Percentiles rank a stretch among this genome's conserved stretches.
Evolutionary conservation across 371 early-diverging fungal species (phyloP).

Genomic region (Mucor plumbeus): DNA sequence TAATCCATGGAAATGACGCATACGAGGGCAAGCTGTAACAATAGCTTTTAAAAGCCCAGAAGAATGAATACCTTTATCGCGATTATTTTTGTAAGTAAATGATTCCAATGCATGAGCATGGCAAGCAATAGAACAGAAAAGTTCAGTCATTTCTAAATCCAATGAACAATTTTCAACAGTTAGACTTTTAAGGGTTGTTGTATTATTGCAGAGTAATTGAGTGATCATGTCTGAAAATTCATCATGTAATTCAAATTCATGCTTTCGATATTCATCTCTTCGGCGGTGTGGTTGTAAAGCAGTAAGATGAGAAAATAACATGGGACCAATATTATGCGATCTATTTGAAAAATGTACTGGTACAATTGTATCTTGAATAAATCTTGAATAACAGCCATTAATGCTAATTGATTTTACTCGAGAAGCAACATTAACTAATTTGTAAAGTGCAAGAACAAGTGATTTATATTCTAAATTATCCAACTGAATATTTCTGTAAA

Average conservation of each 20-base stretch:
- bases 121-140: slow-evolving; percentile 47
- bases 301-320: slow-evolving; percentile 45
- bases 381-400: slow-evolving; percentile 47
- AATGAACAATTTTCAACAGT: slow-evolving; percentile 46
- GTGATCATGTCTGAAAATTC: slow-evolving; percentile 49
- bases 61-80: slow-evolving; percentile 44
- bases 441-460: slow-evolving; percentile 40
- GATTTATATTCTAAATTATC: slow-evolving; percentile 49
- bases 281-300: slow-evolving; percentile 46
- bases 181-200: slow-evolving; percentile 34
- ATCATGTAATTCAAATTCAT: slow-evolving; percentile 51
- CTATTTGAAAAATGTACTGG: slow-evolving; percentile 39
- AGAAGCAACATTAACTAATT: slow-evolving; percentile 38
- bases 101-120: slow-evolving; percentile 42
- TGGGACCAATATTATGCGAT: slow-evolving; percentile 14
- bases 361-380: slow-evolving; percentile 48
- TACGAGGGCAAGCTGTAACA: slow-evolving; percentile 48
- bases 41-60: slow-evolving; percentile 48
- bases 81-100: slow-evolving; percentile 43
- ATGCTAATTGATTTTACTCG: slow-evolving; percentile 44
- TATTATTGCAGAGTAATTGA: slow-evolving; percentile 38
- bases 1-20: slow-evolving; percentile 48
- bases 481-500: slow-evolving; percentile 46
- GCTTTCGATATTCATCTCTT: slow-evolving; percentile 48
- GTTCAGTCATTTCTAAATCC: slow-evolving; percentile 57